Evolutionary conservation across 257 asterid species (phyloP), one percentile per base, ranked within the genome.

Genomic region (Oldenlandia corymbosa): DNA sequence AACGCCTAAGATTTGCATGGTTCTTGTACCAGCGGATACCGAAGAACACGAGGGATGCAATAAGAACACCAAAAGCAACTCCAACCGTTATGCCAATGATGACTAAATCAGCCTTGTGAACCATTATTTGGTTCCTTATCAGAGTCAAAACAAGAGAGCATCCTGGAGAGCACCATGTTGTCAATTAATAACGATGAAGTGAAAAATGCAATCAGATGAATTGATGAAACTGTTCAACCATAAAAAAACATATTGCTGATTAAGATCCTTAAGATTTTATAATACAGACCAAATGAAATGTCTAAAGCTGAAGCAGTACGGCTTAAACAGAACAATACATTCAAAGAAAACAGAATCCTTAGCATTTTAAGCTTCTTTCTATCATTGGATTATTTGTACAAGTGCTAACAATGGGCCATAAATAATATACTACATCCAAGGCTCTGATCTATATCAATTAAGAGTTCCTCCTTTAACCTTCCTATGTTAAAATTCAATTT

Each of bases 81-180:
- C 97, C 99, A 64, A 77, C 95, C 43, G 87, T 81, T 56, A 85
- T 60, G 49, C 97, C 99, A 71, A 93, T 88, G 39, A 90, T 75
- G 64, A 93, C 89, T 71, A 90, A 76, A 79, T 85, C 80, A 70
- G 90, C 76, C 75, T 73, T 76, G 20, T 41, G 80, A 80, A 73
- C 88, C 99, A 93, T 93, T 68, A 72, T 84, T 74, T 58, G 79
- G 80, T 50, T 69, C 74, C 73, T 76, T 59, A 43, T 71, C 75
- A 59, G 68, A 65, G 62, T 51, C 76, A 72, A 61, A 68, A 73
- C 75, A 62, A 62, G 47, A 63, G 77, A 77, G 74, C 95, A 89
- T 85, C 84, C 80, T 87, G 86, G 63, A 64, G 77, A 74, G 60
- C 58, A 62, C 62, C 27, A 34, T 70, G 47, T 30, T 31, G 18